Evolutionary conservation across 495 filamentous ascomycete species (phyloP).

Genomic region (Talaromyces trachyspermus): DNA sequence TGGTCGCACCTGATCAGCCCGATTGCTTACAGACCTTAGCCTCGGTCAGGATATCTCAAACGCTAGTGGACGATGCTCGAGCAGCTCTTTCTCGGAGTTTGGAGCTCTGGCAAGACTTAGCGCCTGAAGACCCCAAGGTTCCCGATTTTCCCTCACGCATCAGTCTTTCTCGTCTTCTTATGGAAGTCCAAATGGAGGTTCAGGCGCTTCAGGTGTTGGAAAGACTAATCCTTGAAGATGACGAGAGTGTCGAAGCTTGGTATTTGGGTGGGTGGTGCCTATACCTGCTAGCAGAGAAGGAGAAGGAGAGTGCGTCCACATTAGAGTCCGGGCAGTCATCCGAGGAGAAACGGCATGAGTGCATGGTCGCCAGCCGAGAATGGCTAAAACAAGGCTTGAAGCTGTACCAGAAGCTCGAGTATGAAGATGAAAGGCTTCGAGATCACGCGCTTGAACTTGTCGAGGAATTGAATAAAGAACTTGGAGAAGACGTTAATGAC

Average conservation of each 20-base stretch:
- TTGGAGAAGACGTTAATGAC: conserved; percentile 49
- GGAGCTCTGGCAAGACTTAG: conserved; percentile 67
- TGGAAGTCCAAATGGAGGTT: conserved; percentile 82
- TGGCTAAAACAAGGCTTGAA: conserved; percentile 47
- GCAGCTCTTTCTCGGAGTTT: conserved; percentile 71
- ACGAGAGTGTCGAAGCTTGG: conserved; percentile 90
- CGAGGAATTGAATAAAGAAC: conserved; percentile 45
- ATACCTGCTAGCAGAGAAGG: conserved; percentile 67
- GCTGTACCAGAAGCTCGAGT: conserved; percentile 38
- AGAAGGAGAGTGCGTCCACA: conserved; percentile 20
- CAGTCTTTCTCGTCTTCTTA: conserved; percentile 72
- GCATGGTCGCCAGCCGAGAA: conserved; percentile 39
- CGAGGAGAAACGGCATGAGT: conserved; percentile 28
- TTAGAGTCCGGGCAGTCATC: conserved; percentile 13
- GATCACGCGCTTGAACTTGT: conserved; percentile 52
- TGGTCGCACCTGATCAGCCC: conserved; percentile 63
- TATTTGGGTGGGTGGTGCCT: conserved; percentile 93
- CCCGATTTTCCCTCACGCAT: conserved; percentile 81
- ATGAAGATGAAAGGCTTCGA: conserved; percentile 46
- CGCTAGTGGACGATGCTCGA: conserved; percentile 65
- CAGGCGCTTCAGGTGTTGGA: conserved; percentile 81
- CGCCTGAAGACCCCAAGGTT: conserved; percentile 53
- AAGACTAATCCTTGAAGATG: conserved; percentile 76
- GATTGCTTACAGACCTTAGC: conserved; percentile 92
- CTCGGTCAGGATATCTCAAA: conserved; percentile 85